Conservation (phyloP, 768 basidiomycete species). For the Cubamyces sp. region DNA sequence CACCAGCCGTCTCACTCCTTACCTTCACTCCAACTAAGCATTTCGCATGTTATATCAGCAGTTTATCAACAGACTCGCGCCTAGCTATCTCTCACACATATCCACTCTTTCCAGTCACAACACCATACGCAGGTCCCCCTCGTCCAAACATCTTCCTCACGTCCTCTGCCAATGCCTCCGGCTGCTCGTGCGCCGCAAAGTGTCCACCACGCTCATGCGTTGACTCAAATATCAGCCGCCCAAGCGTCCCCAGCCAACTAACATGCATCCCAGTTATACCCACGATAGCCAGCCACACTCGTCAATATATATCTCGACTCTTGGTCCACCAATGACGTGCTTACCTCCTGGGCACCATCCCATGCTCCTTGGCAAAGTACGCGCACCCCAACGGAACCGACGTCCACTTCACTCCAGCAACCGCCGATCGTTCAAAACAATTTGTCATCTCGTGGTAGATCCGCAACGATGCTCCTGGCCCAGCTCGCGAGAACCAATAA, state of each 20-base stretch:
- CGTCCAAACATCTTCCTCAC: slow-evolving; percentile 34
- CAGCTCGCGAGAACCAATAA: slow-evolving; percentile 39
- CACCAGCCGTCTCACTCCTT: too few species aligned
- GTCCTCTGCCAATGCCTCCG: slow-evolving; percentile 31
- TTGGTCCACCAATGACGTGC: neutral
- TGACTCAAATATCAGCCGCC: slow-evolving; percentile 29
- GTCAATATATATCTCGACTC: neutral
- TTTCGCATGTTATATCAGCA: too few species aligned
- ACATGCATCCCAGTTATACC: too few species aligned
- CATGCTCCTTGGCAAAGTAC: slow-evolving; percentile 35
- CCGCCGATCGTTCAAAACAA: neutral
- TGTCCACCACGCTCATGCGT: slow-evolving; percentile 33
- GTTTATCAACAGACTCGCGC: too few species aligned
- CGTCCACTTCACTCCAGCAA: slow-evolving; percentile 4
- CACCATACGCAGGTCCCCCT: slow-evolving; percentile 31
- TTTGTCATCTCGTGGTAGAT: slow-evolving; percentile 36
- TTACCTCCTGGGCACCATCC: slow-evolving; percentile 20
- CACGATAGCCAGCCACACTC: neutral
- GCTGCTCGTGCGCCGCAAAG: slow-evolving; percentile 34
- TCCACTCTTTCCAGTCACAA: slow-evolving; percentile 23
- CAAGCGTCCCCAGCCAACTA: slow-evolving; percentile 32
- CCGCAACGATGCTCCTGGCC: slow-evolving; percentile 36
- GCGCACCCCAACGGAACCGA: slow-evolving; percentile 35
- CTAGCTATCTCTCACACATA: neutral
- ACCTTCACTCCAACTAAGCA: too few species aligned